Evolutionary conservation across 352 stramenopile species (phyloP), one percentile per base, ranked within the genome.

Genomic region (Pythium monospermum): DNA sequence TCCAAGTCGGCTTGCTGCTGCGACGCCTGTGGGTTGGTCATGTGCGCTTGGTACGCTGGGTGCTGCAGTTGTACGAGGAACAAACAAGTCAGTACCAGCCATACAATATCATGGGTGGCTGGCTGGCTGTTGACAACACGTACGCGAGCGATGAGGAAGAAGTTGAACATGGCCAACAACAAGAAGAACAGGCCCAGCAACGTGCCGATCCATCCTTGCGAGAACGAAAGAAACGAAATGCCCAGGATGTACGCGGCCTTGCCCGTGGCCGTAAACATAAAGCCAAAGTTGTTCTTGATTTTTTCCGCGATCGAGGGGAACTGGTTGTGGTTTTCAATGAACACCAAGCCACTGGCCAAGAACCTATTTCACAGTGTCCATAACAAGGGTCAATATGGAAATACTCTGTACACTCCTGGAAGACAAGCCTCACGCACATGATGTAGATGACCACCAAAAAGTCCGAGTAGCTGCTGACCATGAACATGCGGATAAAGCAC

Each of bases 381-480:
- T 11, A 42, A 11, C 21, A 19, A 36, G 25, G 19, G 26, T 13
- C 27, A 60, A 13, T 28, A 13, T 59, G 16, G 25, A 19, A 28
- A 30, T 27, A 5, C 30, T 45, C 25, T 49, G 38, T n/a, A n/a
- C n/a, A n/a, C n/a, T n/a, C n/a, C n/a, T n/a, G n/a, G n/a, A n/a
- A n/a, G n/a, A n/a, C n/a, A n/a, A n/a, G n/a, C n/a, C n/a, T 6
- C 16, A 42, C 57, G 52, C 68, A 91, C 79, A 91, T 87, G 61
- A 91, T 75, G 73, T 91, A 93, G 60, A 81, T 79, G 53, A 83
- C 68, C 44, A 93, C 82, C 41, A 93, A 73, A 60, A 93, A 93
- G 62, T 86, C 73, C 56, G 78, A 83, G 71, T 93, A 93, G 61
- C 69, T 85, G 30, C 67, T 64, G 40, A 80, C 70, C 26, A 74